Evolutionary conservation across 108 stramenopile species (phyloP).

Genomic region (Halocafeteria seosinensis): DNA sequence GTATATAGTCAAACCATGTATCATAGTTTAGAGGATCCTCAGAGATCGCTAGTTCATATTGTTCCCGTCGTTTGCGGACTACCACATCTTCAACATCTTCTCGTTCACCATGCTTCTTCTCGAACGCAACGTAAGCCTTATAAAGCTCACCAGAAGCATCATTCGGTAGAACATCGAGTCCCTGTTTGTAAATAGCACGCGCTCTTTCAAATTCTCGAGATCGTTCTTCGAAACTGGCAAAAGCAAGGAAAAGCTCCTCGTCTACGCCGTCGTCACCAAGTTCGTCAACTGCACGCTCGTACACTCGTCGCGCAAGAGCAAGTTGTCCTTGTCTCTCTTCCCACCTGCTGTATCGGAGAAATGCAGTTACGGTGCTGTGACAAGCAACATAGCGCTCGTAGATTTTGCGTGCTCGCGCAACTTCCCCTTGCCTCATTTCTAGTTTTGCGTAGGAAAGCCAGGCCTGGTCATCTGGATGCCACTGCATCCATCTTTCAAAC

Average conservation of each 20-base stretch:
- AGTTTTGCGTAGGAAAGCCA: slow-evolving; percentile 84
- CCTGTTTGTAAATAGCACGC: slow-evolving; percentile 83
- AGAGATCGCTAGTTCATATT: slow-evolving; percentile 55
- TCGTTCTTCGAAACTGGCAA: slow-evolving; percentile 52
- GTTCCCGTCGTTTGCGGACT: slow-evolving; percentile 55
- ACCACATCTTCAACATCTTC: slow-evolving; percentile 71
- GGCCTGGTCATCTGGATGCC: slow-evolving; percentile 91
- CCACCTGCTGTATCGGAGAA: slow-evolving; percentile 89
- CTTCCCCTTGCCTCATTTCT: slow-evolving; percentile 62
- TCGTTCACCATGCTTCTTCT: slow-evolving; percentile 84
- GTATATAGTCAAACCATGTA: slow-evolving; percentile 89
- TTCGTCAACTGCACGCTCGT: slow-evolving; percentile 73
- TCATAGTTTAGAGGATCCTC: slow-evolving; percentile 76
- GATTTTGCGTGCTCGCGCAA: slow-evolving; percentile 30
- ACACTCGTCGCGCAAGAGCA: slow-evolving; percentile 69
- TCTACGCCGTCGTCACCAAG: slow-evolving; percentile 68
- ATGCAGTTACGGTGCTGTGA: slow-evolving; percentile 64
- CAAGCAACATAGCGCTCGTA: slow-evolving; percentile 63
- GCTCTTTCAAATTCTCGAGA: slow-evolving; percentile 93
- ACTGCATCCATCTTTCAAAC: slow-evolving; percentile 97
- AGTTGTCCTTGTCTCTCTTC: slow-evolving; percentile 82
- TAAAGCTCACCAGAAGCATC: slow-evolving; percentile 17
- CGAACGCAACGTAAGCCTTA: slow-evolving; percentile 50
- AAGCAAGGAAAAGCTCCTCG: slow-evolving; percentile 74
- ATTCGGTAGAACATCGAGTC: slow-evolving; percentile 54